Evolutionary conservation across 371 early-diverging fungal genomes (phyloP).

Genomic region (Fennellomyces sp.): DNA sequence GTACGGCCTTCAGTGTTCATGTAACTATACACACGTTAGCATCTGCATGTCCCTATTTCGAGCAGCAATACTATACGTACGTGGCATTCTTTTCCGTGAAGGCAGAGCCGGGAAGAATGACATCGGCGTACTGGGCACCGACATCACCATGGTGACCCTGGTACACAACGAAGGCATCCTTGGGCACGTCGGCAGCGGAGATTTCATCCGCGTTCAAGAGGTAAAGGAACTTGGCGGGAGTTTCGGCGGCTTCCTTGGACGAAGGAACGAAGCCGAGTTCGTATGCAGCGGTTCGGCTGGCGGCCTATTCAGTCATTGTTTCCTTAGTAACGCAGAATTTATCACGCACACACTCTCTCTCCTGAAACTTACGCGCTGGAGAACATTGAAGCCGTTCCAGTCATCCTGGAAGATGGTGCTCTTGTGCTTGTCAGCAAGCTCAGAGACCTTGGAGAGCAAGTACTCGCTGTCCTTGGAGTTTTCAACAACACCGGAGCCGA

Average conservation of each 20-base stretch:
- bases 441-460: slow-evolving; percentile 70
- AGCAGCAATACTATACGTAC: slow-evolving; percentile 45
- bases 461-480: slow-evolving; percentile 71
- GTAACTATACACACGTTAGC: slow-evolving; percentile 10
- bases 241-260: slow-evolving; percentile 39
- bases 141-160: slow-evolving; percentile 98
- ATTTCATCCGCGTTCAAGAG: slow-evolving; percentile 93
- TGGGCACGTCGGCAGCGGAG: slow-evolving; percentile 72
- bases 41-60: not conserved
- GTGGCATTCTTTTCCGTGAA: slow-evolving; percentile 97
- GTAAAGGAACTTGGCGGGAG: slow-evolving; percentile 80
- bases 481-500: slow-evolving; percentile 86
- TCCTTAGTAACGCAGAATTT: not conserved
- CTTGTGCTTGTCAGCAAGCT: slow-evolving; percentile 71
- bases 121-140: slow-evolving; percentile 94
- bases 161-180: slow-evolving; percentile 96
- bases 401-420: slow-evolving; percentile 71
- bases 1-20: slow-evolving; percentile 97
- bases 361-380: slow-evolving; percentile 74
- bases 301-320: slow-evolving; percentile 56
- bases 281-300: slow-evolving; percentile 85
- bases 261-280: slow-evolving; percentile 88
- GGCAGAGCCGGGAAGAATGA: slow-evolving; percentile 94
- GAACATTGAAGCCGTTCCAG: slow-evolving; percentile 91
- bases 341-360: not conserved